phyloP scores from a whole-genome alignment of 768 basidiomycete species.

The Hemileccinum impolitum region DNA sequence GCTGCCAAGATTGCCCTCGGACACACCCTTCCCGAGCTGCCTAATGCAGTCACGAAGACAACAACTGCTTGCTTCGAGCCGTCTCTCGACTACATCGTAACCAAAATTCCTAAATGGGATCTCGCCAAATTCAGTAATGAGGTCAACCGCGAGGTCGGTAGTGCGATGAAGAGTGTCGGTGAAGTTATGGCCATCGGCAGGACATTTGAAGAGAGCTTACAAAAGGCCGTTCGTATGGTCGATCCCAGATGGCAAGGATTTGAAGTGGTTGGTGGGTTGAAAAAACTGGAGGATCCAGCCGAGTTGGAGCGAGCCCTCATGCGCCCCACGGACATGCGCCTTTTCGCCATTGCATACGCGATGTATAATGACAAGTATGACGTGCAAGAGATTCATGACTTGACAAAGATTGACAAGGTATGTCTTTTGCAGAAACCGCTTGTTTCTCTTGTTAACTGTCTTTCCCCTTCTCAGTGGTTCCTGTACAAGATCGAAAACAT shows the following conservation, averaged over 20 bases:
- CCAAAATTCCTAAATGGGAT: conserved; percentile 99
- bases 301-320: conserved; percentile 74
- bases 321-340: conserved; percentile 89
- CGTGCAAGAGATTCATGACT: conserved; percentile 84
- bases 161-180: conserved; percentile 98
- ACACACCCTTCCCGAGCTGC: conserved; percentile 94
- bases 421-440: background rate
- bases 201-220: conserved; percentile 97
- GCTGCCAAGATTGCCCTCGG: conserved; percentile 99
- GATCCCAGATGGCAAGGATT: conserved; percentile 97
- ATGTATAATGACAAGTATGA: conserved; percentile 93
- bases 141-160: conserved; percentile 92
- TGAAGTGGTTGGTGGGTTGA: conserved; percentile 86
- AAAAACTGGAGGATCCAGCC: conserved; percentile 66
- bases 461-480: conserved; percentile 71
- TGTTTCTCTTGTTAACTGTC: background rate
- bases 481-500: conserved; percentile 99
- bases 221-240: conserved; percentile 97
- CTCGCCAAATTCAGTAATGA: conserved; percentile 94
- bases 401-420: conserved; percentile 98
- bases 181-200: conserved; percentile 99
- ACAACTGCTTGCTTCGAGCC: conserved; percentile 99
- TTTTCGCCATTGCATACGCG: conserved; percentile 97
- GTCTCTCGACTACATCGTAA: conserved; percentile 97
- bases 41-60: conserved; percentile 98